Conservation (phyloP, 2,329 filamentous ascomycete genomes). For the Colletotrichum zoysiae region DNA sequence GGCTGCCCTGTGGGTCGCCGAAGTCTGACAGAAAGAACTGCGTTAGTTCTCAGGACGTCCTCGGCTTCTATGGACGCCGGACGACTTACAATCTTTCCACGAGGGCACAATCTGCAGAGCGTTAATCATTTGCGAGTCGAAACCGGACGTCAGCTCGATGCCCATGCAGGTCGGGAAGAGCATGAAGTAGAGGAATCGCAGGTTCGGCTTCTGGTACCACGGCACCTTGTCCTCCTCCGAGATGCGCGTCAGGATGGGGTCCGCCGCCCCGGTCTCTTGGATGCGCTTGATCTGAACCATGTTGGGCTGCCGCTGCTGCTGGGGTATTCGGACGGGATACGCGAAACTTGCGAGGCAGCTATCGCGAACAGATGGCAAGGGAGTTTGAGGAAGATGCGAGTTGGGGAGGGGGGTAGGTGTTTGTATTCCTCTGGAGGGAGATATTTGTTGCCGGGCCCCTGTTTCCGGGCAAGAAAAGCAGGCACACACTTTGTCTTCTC, state of each 20-base stretch:
- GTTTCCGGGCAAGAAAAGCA: slow-evolving; percentile 11
- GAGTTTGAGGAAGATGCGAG: not conserved
- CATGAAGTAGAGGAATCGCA: slow-evolving; percentile 67
- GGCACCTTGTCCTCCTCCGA: slow-evolving; percentile 54
- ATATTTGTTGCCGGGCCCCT: slow-evolving; percentile 25
- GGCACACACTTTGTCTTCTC: not conserved
- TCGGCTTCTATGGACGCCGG: slow-evolving; percentile 32
- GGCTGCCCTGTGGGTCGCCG: slow-evolving; percentile 56
- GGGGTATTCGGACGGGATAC: not conserved
- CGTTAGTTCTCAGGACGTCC: not conserved
- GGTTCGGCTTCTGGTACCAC: slow-evolving; percentile 72
- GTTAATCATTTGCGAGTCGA: slow-evolving; percentile 61
- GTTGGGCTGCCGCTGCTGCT: not conserved
- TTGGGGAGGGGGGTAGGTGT: not conserved
- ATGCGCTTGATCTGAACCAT: slow-evolving; percentile 39
- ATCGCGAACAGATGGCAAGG: not conserved
- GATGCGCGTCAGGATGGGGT: slow-evolving; percentile 50
- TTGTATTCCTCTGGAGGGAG: slow-evolving; percentile 26
- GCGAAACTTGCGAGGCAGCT: not conserved
- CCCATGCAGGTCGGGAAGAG: slow-evolving; percentile 72
- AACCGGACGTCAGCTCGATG: slow-evolving; percentile 65
- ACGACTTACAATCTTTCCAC: slow-evolving; percentile 54
- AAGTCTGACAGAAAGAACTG: slow-evolving; percentile 53
- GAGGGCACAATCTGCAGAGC: slow-evolving; percentile 55
- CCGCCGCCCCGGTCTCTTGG: slow-evolving; percentile 42